Evolutionary conservation across 179 eudicot species (phyloP).

Genomic region (Gypsophila paniculata): DNA sequence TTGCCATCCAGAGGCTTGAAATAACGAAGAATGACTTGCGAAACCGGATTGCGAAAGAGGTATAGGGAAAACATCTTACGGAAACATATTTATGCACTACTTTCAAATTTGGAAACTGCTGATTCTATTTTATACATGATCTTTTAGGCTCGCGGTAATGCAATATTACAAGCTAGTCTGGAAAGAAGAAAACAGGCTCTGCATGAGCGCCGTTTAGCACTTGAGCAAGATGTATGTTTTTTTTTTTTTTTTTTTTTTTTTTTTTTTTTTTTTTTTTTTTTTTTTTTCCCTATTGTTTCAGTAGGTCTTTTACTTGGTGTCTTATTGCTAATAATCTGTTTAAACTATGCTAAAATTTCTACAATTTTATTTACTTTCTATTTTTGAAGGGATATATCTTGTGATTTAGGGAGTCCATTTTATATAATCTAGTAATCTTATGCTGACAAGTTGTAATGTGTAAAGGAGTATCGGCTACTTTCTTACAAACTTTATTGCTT

Average conservation of each 20-base stretch:
- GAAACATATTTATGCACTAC: conserved; percentile 6
- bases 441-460: background rate
- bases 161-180: conserved; percentile 95
- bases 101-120: conserved; percentile 8
- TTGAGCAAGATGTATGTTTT: conserved; percentile 85
- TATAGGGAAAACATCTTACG: conserved; percentile 14
- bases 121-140: conserved; percentile 5
- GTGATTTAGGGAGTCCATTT: background rate
- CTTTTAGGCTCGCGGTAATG: conserved; percentile 87
- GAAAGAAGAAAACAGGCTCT: conserved; percentile 98
- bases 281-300: background rate
- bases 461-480: background rate
- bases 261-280: background rate
- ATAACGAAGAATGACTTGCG: conserved; percentile 84
- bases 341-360: background rate
- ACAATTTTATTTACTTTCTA: conserved; percentile 1
- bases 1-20: conserved; percentile 96
- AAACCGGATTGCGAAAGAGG: conserved; percentile 94
- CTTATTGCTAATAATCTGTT: background rate
- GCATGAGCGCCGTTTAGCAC: conserved; percentile 98
- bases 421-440: conserved; percentile 9
- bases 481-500: conserved; percentile 9
- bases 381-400: background rate
- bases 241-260: background rate
- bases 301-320: conserved; percentile 2